A percentile compares a stretch with the other conserved stretches of the same genome.
Conservation (phyloP, 495 filamentous ascomycete species). For the Lepidopterella palustris region DNA sequence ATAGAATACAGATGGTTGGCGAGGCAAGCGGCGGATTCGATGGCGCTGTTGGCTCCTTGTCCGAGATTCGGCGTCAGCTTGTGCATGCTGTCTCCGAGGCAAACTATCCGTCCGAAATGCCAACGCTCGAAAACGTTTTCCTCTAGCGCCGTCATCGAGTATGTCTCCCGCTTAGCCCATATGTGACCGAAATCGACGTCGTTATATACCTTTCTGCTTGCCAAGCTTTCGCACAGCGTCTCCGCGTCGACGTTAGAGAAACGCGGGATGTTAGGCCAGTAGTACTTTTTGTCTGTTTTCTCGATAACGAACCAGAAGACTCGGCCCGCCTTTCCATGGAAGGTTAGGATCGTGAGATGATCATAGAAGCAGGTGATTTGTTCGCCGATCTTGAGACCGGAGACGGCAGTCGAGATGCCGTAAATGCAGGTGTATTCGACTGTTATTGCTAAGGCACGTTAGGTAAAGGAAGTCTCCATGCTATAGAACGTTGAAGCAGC, state of each 20-base stretch:
- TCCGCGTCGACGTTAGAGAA: too few species aligned
- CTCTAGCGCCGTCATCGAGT: too few species aligned
- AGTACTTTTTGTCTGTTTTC: not conserved
- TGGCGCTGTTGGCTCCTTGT: not conserved
- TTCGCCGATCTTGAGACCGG: not conserved
- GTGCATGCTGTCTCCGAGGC: not conserved
- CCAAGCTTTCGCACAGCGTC: too few species aligned
- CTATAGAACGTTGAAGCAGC: not conserved
- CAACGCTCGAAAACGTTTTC: not conserved
- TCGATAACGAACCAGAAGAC: constrained; percentile 2
- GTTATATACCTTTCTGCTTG: too few species aligned
- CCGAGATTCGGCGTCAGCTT: not conserved
- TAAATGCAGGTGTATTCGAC: not conserved
- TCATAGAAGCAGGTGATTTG: not conserved
- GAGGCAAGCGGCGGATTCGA: not conserved
- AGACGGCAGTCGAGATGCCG: not conserved
- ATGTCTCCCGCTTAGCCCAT: too few species aligned
- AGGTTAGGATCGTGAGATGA: not conserved
- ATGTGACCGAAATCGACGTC: too few species aligned
- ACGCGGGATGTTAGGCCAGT: not conserved
- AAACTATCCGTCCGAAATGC: not conserved
- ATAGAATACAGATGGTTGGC: not conserved
- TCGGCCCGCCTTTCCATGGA: not conserved
- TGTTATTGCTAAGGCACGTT: not conserved
- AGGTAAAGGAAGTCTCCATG: not conserved